Base-by-base conservation (phyloP, 2,329 filamentous ascomycete genomes). In the Fusarium sterilihyphosum region DNA sequence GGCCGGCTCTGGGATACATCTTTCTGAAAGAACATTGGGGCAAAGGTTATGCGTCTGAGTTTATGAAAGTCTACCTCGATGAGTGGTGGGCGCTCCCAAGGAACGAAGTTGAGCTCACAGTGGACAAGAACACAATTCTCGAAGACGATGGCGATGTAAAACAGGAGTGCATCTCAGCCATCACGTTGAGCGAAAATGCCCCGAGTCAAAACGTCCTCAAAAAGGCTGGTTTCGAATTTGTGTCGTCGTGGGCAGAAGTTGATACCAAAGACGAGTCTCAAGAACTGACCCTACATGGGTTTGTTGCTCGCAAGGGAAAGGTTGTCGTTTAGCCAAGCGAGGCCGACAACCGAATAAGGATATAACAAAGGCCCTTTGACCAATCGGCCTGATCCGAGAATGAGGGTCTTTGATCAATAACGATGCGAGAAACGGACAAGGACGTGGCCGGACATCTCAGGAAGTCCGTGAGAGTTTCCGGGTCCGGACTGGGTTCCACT, bases 1-100 rank as follows among this genome's bases (percentile, higher is more conserved):
- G 88, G 88, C 89, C 89, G 4, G 88, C 87, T 76, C 62, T 91
- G 33, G 90, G 90, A 29, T 92, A 92, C 78, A 85, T 90, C 82
- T 80, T 92, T 59, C 81, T 84, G 54, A 84, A 82, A 64, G 85
- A 88, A 73, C 76, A 81, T 61, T 92, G 90, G 90, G 87, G 88
- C 12, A 84, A 83, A 44, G 90, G 89, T 9, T 86, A 88, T 73
- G 89, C 86, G 40, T 90, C 87, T 3, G 90, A 92, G 80, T 88
- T 90, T 50, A 67, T 91, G 43, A 79, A 71, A 59, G 88, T 79
- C 3, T 87, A 87, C 60, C 69, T 88, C 18, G 69, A 76, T 17
- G 78, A 81, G 17, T 91, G 86, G 84, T 87, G 85, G 82, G 78
- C 78, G 60, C 82, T 91, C 73, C 86, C 86, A 41, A 81, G 88